phyloP scores from a whole-genome alignment of 2,329 filamentous ascomycete species.

The Paecilomyces dactylethromorphus region DNA sequence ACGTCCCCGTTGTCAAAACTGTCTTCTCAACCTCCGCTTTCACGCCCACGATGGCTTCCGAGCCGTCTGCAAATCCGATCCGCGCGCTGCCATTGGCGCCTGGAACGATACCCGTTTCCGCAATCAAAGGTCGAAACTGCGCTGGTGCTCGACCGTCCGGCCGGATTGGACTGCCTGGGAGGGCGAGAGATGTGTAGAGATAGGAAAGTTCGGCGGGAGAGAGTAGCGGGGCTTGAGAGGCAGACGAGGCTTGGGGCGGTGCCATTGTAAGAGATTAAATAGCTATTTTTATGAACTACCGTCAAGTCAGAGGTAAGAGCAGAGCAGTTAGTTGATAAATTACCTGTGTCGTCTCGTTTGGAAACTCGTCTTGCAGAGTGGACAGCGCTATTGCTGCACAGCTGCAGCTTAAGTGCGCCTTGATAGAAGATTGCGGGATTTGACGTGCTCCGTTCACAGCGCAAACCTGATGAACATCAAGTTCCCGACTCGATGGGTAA shows the following conservation, averaged over 20 bases:
- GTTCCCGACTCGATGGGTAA: not conserved
- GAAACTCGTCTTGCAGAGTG: not conserved
- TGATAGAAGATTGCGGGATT: not conserved
- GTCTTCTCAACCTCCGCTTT: conserved; percentile 91
- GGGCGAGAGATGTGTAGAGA: conserved; percentile 78
- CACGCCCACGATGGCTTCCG: conserved; percentile 89
- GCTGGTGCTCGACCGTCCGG: conserved; percentile 76
- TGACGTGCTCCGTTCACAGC: not conserved
- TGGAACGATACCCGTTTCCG: conserved; percentile 85
- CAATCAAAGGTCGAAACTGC: conserved; percentile 84
- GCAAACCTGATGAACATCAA: not conserved
- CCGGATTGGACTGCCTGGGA: conserved; percentile 68
- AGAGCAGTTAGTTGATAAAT: too few species aligned
- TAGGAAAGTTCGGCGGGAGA: conserved; percentile 96
- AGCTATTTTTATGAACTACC: not conserved
- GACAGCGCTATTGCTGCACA: not conserved
- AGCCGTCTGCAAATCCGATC: conserved; percentile 90
- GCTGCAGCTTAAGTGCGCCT: not conserved
- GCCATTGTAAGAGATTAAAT: conserved; percentile 46
- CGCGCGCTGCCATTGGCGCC: conserved; percentile 87
- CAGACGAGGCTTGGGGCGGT: conserved; percentile 52
- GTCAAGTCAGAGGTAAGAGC: not conserved
- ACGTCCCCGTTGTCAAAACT: conserved; percentile 26
- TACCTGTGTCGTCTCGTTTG: too few species aligned
- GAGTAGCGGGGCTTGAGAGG: conserved; percentile 54